Base-by-base conservation (phyloP, 2,329 filamentous ascomycete genomes). In the Curvularia spicifera region DNA sequence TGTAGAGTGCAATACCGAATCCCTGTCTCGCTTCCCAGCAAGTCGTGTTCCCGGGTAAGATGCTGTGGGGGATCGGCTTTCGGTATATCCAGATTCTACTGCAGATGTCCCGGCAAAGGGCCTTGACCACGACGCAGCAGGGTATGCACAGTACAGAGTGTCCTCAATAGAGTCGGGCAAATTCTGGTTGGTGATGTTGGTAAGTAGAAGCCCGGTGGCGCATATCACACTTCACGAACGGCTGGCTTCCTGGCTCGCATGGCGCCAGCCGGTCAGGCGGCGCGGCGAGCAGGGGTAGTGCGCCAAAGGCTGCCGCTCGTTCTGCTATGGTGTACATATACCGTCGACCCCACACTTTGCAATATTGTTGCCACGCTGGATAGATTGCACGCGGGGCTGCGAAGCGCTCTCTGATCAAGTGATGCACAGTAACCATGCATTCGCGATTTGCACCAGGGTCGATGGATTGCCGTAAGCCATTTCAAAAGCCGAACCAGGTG, bases 61-160 rank as follows among this genome's bases (percentile, higher is more conserved):
- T 66, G 53, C 49, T 62, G 65, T 57, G 64, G 69, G 69, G 69
- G 64, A 73, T 67, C 69, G 66, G 53, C 66, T 70, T 53, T 62
- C 39, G 49, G 48, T 22, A 55, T 51, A n/a, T 35, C 28, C 29
- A 18, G n/a, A 29, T 37, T 55, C 13, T 31, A 22, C 44, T 46
- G 42, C 37, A 20, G 35, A 28, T 10, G 10, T 22, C 18, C 28
- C 28, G 22, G 26, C 28, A 33, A 13, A 8, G 49, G 7, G 43
- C 40, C 26, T 35, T 20, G 26, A 33, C 31, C 29, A 24, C 8
- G n/a, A 4, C 8, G 24, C 20, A 1, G 22, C 22, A 31, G 20
- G 13, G 24, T 22, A 39, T 56, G 12, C 5, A 12, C 10, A 12
- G 3, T 31, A 31, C 29, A 3, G 29, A 15, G 15, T 12, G 18